Evolutionary conservation across 192 early-diverging fungal genomes (phyloP).

Genomic region (Coemansia sp.): DNA sequence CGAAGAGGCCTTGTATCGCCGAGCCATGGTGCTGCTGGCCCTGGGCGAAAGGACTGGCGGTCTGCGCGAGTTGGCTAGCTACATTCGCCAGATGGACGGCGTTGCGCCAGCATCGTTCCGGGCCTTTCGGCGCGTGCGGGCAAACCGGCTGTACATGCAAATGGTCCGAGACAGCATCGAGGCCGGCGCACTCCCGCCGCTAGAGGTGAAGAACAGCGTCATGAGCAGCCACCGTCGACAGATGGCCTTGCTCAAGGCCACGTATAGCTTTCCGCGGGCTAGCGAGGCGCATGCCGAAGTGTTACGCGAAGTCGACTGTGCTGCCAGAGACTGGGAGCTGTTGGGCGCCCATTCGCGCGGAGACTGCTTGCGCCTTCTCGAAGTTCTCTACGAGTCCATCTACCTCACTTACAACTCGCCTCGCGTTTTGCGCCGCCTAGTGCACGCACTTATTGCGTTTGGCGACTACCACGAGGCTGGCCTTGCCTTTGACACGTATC

Average conservation of each 20-base stretch:
- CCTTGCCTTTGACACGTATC: slow-evolving; percentile 67
- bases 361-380: slow-evolving; percentile 62
- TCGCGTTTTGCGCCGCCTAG: slow-evolving; percentile 64
- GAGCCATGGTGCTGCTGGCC: slow-evolving; percentile 52
- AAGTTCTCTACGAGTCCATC: slow-evolving; percentile 65
- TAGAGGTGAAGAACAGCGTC: slow-evolving; percentile 40
- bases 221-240: slow-evolving; percentile 62
- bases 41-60: slow-evolving; percentile 16
- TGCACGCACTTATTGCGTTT: slow-evolving; percentile 58
- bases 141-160: slow-evolving; percentile 57
- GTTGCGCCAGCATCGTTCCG: slow-evolving; percentile 54
- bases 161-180: slow-evolving; percentile 45
- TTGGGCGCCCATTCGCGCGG: slow-evolving; percentile 54
- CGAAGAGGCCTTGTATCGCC: slow-evolving; percentile 73
- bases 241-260: slow-evolving; percentile 61
- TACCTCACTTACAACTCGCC: slow-evolving; percentile 76
- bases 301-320: slow-evolving; percentile 64
- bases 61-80: slow-evolving; percentile 28
- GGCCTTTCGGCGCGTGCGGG: slow-evolving; percentile 57
- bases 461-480: slow-evolving; percentile 80
- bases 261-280: slow-evolving; percentile 65
- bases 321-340: slow-evolving; percentile 64
- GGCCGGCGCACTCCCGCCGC: slow-evolving; percentile 29
- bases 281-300: slow-evolving; percentile 63
- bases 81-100: slow-evolving; percentile 49